Conservation (phyloP, 2,329 filamentous ascomycete genomes). For the Aspergillus ruber region DNA sequence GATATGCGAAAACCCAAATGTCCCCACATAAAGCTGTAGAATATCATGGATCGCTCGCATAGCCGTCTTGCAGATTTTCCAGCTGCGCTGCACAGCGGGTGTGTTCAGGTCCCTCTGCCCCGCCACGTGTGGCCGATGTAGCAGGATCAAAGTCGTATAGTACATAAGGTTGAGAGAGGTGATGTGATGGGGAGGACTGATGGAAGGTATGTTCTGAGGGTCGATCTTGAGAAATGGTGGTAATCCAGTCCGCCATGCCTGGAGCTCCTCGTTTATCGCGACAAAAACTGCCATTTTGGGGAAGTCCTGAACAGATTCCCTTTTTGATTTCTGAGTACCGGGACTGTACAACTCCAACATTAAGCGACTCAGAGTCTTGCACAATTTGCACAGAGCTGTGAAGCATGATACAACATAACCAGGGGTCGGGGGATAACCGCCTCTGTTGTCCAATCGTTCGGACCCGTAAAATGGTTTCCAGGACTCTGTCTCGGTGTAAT, state of each 20-base stretch:
- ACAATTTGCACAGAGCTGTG: slow-evolving; percentile 30
- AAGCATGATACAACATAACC: slow-evolving; percentile 24
- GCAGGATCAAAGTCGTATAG: slow-evolving; percentile 45
- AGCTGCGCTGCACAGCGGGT: slow-evolving; percentile 1
- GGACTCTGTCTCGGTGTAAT: slow-evolving; percentile 19
- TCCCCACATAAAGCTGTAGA: slow-evolving; percentile 17
- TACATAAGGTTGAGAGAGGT: slow-evolving; percentile 42
- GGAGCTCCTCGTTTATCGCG: slow-evolving; percentile 36
- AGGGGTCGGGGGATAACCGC: slow-evolving; percentile 15
- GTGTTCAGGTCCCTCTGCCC: neutral
- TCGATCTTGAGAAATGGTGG: slow-evolving; percentile 39
- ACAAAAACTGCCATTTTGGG: slow-evolving; percentile 1
- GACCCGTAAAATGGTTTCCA: slow-evolving; percentile 24
- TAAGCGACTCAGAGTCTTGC: slow-evolving; percentile 41
- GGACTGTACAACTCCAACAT: slow-evolving; percentile 35
- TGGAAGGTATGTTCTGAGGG: slow-evolving; percentile 14
- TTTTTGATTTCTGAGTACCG: slow-evolving; percentile 21
- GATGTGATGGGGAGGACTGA: slow-evolving; percentile 36
- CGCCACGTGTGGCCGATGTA: slow-evolving; percentile 39
- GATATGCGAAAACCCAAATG: slow-evolving; percentile 18
- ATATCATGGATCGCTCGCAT: slow-evolving; percentile 18
- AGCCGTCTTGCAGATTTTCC: slow-evolving; percentile 14
- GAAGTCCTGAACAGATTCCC: slow-evolving; percentile 13
- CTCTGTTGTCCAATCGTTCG: slow-evolving; percentile 5
- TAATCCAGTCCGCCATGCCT: slow-evolving; percentile 34